These are phyloP conservation scores for Nicotiana attenuata DNA, from an alignment of 257 asterid species.

Conservation along the genomic window DNA sequence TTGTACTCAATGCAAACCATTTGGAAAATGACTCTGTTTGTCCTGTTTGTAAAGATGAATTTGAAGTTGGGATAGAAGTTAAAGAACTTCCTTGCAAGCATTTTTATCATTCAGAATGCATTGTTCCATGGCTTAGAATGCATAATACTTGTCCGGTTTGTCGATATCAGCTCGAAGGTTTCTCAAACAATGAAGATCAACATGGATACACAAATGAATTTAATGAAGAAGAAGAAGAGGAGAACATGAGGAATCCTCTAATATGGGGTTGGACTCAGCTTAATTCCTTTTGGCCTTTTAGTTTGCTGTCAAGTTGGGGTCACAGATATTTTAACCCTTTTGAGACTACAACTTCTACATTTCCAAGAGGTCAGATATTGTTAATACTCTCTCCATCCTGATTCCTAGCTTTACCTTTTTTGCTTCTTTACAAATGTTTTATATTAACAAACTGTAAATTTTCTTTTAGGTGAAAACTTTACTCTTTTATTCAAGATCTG, in stretches of 20 bases:
- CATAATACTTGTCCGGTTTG: constrained; percentile 87
- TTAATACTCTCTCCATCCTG: not conserved
- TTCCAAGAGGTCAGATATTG: constrained; percentile 36
- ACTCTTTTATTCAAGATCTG: too few species aligned
- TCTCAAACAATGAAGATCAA: constrained; percentile 10
- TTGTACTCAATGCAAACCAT: constrained; percentile 32
- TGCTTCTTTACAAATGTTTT: too few species aligned
- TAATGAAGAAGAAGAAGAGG: not conserved
- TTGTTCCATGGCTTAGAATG: constrained; percentile 71
- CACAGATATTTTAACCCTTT: constrained; percentile 33
- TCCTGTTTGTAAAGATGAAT: constrained; percentile 87
- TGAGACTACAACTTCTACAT: constrained; percentile 27
- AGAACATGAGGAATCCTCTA: not conserved
- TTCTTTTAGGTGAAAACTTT: too few species aligned
- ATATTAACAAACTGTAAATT: too few species aligned
- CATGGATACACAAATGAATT: constrained; percentile 22
- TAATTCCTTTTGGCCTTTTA: constrained; percentile 57
- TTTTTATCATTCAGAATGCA: constrained; percentile 66
- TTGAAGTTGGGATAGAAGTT: constrained; percentile 51
- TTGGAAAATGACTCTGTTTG: constrained; percentile 45
- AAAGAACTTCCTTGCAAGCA: constrained; percentile 81
- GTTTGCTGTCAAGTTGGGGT: constrained; percentile 43
- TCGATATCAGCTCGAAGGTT: constrained; percentile 46
- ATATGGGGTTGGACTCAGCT: constrained; percentile 52
- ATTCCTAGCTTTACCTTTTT: too few species aligned